Conservation (phyloP, 192 early-diverging fungal genomes). For the Coemansia sp. region DNA sequence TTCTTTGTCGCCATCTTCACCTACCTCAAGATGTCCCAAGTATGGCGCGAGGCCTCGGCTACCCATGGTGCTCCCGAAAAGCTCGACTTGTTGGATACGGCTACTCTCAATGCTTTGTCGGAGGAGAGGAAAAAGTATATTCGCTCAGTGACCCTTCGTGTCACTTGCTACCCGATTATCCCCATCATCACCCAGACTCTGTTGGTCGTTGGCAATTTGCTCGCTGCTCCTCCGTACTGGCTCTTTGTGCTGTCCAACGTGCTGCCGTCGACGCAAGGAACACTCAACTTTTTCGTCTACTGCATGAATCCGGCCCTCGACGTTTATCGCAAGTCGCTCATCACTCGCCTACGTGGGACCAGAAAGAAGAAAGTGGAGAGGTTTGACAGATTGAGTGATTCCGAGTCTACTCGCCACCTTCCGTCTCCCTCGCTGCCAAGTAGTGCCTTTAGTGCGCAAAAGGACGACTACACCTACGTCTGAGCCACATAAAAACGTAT, state of each 20-base stretch:
- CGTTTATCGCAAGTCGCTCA: constrained; percentile 14
- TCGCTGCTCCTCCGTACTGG: constrained; percentile 11
- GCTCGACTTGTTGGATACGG: constrained; percentile 14
- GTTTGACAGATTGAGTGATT: constrained; percentile 12
- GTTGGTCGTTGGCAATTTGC: constrained; percentile 4
- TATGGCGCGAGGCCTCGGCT: constrained; percentile 1
- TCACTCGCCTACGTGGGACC: constrained; percentile 1
- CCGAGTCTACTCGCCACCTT: background rate
- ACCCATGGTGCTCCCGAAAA: constrained; percentile 12
- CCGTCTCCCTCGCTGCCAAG: constrained; percentile 7
- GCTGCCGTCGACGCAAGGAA: constrained; percentile 17
- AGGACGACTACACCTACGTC: constrained; percentile 9
- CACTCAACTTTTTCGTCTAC: constrained; percentile 22
- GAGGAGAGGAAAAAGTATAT: constrained; percentile 10
- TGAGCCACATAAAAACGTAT: background rate
- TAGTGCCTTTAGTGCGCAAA: constrained; percentile 8
- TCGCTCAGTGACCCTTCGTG: constrained; percentile 21
- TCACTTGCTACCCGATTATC: constrained; percentile 23
- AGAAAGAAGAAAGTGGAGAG: constrained; percentile 1
- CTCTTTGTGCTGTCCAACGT: constrained; percentile 16
- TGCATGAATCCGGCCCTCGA: constrained; percentile 22
- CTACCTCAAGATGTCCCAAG: constrained; percentile 11
- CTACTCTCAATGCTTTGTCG: constrained; percentile 5
- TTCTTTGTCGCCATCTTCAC: constrained; percentile 9
- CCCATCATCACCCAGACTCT: constrained; percentile 9